Percentiles rank a stretch among this genome's conserved stretches.
Conservation (phyloP, 331 rosid species). For the Malus hybrid region DNA sequence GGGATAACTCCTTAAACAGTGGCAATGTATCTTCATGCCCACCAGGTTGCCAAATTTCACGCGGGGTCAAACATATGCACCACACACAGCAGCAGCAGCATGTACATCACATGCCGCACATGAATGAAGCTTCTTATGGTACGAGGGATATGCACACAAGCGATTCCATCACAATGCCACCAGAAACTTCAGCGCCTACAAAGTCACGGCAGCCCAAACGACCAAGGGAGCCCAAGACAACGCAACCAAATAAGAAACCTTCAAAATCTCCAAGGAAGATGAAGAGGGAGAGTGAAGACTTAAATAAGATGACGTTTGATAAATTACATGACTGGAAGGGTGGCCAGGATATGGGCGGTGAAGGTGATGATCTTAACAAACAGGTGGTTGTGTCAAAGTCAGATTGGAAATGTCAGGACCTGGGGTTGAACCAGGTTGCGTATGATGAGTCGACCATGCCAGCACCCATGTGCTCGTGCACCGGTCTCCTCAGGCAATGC, state of each 20-base stretch:
- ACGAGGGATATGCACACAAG: slow-evolving; percentile 52
- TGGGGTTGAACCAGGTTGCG: slow-evolving; percentile 81
- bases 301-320: slow-evolving; percentile 56
- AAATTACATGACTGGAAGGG: slow-evolving; percentile 66
- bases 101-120: slow-evolving; percentile 42
- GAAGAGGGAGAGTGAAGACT: slow-evolving; percentile 65
- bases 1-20: slow-evolving; percentile 52
- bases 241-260: slow-evolving; percentile 49
- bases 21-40: slow-evolving; percentile 67
- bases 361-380: slow-evolving; percentile 60
- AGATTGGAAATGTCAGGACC: slow-evolving; percentile 83
- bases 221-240: slow-evolving; percentile 50
- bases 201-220: slow-evolving; percentile 62
- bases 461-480: slow-evolving; percentile 85
- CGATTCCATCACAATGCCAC: slow-evolving; percentile 42
- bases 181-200: slow-evolving; percentile 37
- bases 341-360: slow-evolving; percentile 44
- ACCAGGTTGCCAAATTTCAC: slow-evolving; percentile 88
- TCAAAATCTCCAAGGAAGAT: slow-evolving; percentile 53
- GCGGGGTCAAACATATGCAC: slow-evolving; percentile 86
- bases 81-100: slow-evolving; percentile 65
- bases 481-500: slow-evolving; percentile 73
- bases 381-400: slow-evolving; percentile 51
- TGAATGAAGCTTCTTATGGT: slow-evolving; percentile 52
- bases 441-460: slow-evolving; percentile 96